phyloP scores from a whole-genome alignment of 768 basidiomycete species.

The Sporobolomyces phaffii region DNA sequence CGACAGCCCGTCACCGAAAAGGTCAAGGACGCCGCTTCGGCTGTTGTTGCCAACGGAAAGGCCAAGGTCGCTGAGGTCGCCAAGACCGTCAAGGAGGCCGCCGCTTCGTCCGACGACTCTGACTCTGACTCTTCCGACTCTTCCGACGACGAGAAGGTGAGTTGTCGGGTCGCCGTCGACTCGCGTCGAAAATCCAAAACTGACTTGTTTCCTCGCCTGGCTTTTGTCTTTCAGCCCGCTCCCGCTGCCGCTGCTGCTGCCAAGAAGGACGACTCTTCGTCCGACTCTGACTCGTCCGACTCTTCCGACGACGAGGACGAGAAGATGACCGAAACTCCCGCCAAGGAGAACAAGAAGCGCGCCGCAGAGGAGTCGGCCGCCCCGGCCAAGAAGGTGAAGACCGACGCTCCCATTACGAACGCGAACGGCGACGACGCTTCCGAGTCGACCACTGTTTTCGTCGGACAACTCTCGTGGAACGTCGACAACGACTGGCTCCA shows the following conservation, averaged over 20 bases:
- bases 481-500: constrained; percentile 93
- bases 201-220: too few relatives aligned
- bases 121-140: constrained; percentile 31
- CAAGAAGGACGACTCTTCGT: constrained; percentile 20
- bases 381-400: constrained; percentile 74
- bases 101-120: constrained; percentile 14
- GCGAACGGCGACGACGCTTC: constrained; percentile 46
- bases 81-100: constrained; percentile 25
- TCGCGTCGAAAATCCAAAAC: neutral
- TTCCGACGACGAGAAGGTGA: constrained; percentile 7
- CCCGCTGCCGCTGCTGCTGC: constrained; percentile 18
- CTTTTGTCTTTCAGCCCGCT: neutral
- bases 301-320: constrained; percentile 24
- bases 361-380: constrained; percentile 46
- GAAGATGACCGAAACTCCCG: constrained; percentile 26
- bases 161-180: neutral
- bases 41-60: constrained; percentile 29
- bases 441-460: constrained; percentile 66
- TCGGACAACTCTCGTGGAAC: constrained; percentile 90
- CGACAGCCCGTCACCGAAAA: constrained; percentile 31
- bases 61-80: constrained; percentile 7
- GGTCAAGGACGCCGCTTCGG: constrained; percentile 37
- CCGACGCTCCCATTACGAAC: constrained; percentile 54
- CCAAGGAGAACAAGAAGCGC: constrained; percentile 42
- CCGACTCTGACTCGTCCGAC: constrained; percentile 33